phyloP scores from a whole-genome alignment of 495 filamentous ascomycete species.

The Evansstolkia leycettana region DNA sequence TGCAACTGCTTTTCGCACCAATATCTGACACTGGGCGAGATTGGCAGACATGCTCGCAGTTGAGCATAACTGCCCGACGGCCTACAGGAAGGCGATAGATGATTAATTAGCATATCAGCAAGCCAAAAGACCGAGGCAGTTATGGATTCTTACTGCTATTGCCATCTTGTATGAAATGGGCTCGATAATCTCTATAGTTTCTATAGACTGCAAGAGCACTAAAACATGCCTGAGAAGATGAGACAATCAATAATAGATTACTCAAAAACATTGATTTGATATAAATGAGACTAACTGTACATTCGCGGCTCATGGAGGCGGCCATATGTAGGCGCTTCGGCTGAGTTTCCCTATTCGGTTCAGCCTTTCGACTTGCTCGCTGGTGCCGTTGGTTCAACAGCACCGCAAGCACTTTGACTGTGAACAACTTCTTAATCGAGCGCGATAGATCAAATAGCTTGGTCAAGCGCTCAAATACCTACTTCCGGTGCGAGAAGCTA shows the following conservation, averaged over 20 bases:
- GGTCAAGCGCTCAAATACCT: not conserved
- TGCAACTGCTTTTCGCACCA: conserved; percentile 59
- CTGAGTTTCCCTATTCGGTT: conserved; percentile 14
- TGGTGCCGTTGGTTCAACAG: conserved; percentile 5
- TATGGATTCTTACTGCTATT: conserved; percentile 17
- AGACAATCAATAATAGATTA: too few relatives aligned
- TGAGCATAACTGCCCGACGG: conserved; percentile 79
- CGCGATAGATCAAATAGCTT: not conserved
- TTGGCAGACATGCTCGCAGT: conserved; percentile 70
- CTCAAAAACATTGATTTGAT: too few relatives aligned
- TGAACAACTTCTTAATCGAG: not conserved
- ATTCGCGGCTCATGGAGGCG: too few relatives aligned
- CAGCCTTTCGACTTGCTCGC: conserved; percentile 2
- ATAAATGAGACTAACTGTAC: too few relatives aligned
- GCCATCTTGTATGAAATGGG: too few relatives aligned
- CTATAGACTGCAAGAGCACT: too few relatives aligned
- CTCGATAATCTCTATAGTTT: too few relatives aligned
- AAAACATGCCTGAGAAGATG: too few relatives aligned
- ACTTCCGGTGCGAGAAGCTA: not conserved
- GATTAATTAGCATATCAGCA: conserved; percentile 1
- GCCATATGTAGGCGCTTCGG: conserved; percentile 5
- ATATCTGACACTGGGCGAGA: conserved; percentile 55
- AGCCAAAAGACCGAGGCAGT: not conserved
- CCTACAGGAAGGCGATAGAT: conserved; percentile 37
- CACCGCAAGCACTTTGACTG: conserved; percentile 4